Evolutionary conservation across 2,329 filamentous ascomycete genomes (phyloP).

Genomic region (Fusarium paranaense): DNA sequence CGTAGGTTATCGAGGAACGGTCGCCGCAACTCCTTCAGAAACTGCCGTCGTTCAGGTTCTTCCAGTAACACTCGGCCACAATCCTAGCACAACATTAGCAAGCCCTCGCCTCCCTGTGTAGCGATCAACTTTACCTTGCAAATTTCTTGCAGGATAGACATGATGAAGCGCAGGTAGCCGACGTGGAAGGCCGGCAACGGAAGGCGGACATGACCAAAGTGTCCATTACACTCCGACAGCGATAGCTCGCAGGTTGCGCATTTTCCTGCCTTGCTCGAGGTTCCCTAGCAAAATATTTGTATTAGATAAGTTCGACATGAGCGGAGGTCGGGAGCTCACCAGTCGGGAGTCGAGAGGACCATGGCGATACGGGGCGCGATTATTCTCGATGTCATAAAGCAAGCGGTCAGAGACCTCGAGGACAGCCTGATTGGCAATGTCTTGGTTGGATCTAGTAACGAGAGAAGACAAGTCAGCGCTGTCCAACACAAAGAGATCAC

Average conservation of each 20-base stretch:
- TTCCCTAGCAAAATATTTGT: slow-evolving; percentile 64
- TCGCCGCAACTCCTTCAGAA: slow-evolving; percentile 82
- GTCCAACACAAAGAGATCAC: not conserved
- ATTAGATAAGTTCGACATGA: not conserved
- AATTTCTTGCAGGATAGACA: slow-evolving; percentile 91
- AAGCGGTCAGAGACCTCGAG: slow-evolving; percentile 94
- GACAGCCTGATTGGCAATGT: slow-evolving; percentile 95
- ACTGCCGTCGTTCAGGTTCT: slow-evolving; percentile 81
- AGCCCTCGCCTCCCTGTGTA: not conserved
- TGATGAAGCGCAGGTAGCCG: slow-evolving; percentile 93
- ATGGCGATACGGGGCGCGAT: slow-evolving; percentile 80
- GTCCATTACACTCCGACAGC: slow-evolving; percentile 88
- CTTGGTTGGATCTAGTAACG: slow-evolving; percentile 79
- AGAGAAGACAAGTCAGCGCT: not conserved
- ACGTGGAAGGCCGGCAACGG: slow-evolving; percentile 95
- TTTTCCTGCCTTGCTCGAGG: slow-evolving; percentile 82
- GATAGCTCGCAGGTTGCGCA: slow-evolving; percentile 88
- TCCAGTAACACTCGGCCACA: slow-evolving; percentile 87
- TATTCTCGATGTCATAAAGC: slow-evolving; percentile 89
- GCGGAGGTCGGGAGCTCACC: slow-evolving; percentile 51
- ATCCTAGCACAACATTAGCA: slow-evolving; percentile 58
- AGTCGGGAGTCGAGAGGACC: slow-evolving; percentile 90
- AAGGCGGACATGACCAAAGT: slow-evolving; percentile 93
- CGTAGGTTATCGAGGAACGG: slow-evolving; percentile 89
- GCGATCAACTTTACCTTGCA: slow-evolving; percentile 72